Base-by-base conservation (phyloP, 2,329 filamentous ascomycete genomes). In the Chaetomiaceae sp. region DNA sequence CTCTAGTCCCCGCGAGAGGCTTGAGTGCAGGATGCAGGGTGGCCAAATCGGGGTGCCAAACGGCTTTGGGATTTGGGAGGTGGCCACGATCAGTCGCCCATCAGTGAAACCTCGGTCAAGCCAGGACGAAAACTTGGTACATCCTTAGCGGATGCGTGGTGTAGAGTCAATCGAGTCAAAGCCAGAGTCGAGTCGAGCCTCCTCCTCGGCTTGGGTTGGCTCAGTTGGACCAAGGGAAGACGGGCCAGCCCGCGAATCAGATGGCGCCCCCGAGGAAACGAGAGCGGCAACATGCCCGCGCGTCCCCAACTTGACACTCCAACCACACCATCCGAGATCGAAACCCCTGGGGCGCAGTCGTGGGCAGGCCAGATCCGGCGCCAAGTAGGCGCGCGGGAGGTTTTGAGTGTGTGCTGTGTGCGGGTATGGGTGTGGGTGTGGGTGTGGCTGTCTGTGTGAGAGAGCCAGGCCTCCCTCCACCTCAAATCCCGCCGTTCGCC, bases 301-400 rank as follows among this genome's bases (percentile, higher is more conserved):
- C 23, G 20, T n/a, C n/a, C 23, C 33, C 40, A 41, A 41, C 37
- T 37, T 42, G 43, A 42, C 43, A 42, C 30, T 25, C 23, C 31
- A 16, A 41, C 48, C 43, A 47, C 50, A 44, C 44, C 40, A 19
- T 21, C 37, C 37, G 16, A 43, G 27, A 40, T 48, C 25, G 19
- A 19, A 34, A 31, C 47, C 50, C 50, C 48, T 40, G 40, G 45
- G 55, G n/a, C n/a, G n/a, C n/a, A n/a, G n/a, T n/a, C n/a, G n/a
- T 10, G 3, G 40, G 48, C 48, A 53, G 51, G 33, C 46, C 44
- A 53, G 44, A 55, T 47, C 45, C 53, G 51, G 53, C 54, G 55
- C 55, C 55, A 58, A 58, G 55, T 46, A 49, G 33, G 25, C 44
- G 42, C 20, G 41, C 44, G 43, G 47, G 31, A 35, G 33, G 5